phyloP scores from a whole-genome alignment of 345 rosid species.

The Hirschfeldia incana region DNA sequence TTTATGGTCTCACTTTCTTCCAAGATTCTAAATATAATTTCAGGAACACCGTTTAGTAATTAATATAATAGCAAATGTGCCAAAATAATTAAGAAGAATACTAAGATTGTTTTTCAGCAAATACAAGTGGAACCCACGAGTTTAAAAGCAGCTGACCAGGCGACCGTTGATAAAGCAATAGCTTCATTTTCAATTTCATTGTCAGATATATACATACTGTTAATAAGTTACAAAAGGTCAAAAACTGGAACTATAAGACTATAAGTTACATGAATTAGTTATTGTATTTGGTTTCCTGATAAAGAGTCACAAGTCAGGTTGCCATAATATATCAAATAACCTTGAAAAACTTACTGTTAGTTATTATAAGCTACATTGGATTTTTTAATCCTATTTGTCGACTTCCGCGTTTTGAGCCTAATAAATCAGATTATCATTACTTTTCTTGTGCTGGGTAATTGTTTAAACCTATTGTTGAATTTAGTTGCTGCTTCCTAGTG shows the following conservation, averaged over 20 bases:
- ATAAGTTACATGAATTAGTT: background rate
- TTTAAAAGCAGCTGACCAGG: constrained; percentile 37
- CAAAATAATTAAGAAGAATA: background rate
- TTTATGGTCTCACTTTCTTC: too few species aligned
- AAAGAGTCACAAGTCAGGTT: background rate
- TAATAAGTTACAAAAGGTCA: background rate
- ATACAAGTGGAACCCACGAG: constrained; percentile 11
- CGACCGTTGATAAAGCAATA: constrained; percentile 38
- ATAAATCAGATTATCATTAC: background rate
- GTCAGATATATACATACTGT: too few species aligned
- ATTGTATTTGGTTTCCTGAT: background rate
- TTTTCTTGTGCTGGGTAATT: background rate
- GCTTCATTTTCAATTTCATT: constrained; percentile 6
- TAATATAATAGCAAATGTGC: background rate
- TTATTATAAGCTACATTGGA: background rate
- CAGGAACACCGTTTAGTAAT: background rate
- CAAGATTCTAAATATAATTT: background rate
- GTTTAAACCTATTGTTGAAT: background rate
- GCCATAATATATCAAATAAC: background rate
- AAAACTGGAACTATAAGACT: background rate
- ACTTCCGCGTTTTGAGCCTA: background rate
- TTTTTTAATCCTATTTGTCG: background rate
- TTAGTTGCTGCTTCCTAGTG: background rate
- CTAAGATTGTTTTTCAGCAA: background rate
- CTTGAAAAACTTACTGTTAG: background rate